phyloP scores from a whole-genome alignment of 306 rosid species.

The Pueraria montana region DNA sequence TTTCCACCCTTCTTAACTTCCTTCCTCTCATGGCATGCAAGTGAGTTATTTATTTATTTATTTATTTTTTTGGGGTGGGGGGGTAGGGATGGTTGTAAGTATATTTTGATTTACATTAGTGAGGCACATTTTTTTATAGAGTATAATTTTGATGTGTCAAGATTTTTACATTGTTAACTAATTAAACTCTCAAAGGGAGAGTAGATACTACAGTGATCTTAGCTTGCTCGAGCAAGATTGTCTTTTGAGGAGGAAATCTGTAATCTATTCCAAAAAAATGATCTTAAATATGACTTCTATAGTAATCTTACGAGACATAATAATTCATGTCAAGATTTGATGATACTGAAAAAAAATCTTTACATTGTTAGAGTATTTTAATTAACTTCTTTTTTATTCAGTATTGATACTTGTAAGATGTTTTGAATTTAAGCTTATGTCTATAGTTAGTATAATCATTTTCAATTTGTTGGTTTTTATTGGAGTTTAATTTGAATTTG shows the following conservation, averaged over 20 bases:
- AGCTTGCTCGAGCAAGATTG: too few species aligned
- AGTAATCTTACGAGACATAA: not conserved
- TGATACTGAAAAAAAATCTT: not conserved
- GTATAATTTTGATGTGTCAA: not conserved
- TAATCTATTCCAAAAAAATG: not conserved
- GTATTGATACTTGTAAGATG: not conserved
- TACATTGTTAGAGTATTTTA: not conserved
- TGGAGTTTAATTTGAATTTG: not conserved
- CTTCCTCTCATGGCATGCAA: constrained; percentile 81
- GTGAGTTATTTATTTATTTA: constrained; percentile 54
- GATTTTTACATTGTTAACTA: not conserved
- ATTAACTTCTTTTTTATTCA: not conserved
- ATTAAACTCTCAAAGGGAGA: not conserved
- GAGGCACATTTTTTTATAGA: too few species aligned
- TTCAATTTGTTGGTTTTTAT: not conserved
- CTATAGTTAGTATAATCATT: not conserved
- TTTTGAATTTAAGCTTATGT: not conserved
- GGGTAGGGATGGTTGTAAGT: too few species aligned
- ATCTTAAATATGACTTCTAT: not conserved
- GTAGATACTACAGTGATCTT: too few species aligned
- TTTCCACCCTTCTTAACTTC: constrained; percentile 69
- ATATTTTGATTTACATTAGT: too few species aligned
- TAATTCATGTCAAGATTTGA: not conserved
- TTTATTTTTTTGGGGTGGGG: not conserved
- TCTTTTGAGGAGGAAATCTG: not conserved